These are phyloP conservation scores for Fusarium circinatum DNA, from an alignment of 2,329 filamentous ascomycete genomes.

Conservation along the genomic window DNA sequence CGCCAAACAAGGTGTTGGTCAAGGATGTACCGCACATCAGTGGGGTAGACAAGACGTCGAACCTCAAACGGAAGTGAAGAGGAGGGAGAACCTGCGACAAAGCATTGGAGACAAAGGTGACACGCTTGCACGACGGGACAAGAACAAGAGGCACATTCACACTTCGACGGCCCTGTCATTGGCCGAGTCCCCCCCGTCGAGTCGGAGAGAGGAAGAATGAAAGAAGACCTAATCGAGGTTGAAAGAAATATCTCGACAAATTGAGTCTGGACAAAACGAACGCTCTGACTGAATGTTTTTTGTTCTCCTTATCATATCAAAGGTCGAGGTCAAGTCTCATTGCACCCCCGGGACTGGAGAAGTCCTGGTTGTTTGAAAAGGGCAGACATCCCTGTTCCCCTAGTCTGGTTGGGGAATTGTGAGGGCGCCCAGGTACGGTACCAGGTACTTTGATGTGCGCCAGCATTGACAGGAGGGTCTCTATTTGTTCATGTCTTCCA, in stretches of 20 bases:
- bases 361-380: constrained; percentile 29
- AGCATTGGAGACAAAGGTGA: constrained; percentile 31
- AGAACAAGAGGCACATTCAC: constrained; percentile 15
- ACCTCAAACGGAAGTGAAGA: constrained; percentile 13
- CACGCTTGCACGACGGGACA: constrained; percentile 28
- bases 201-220: constrained; percentile 7
- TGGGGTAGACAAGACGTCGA: constrained; percentile 16
- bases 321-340: constrained; percentile 1
- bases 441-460: constrained; percentile 25
- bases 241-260: background rate
- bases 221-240: background rate
- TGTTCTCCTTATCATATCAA: constrained; percentile 6
- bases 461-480: constrained; percentile 20
- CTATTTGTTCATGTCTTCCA: constrained; percentile 8
- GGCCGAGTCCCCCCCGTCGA: constrained; percentile 19
- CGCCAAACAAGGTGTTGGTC: constrained; percentile 17
- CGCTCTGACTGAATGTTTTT: background rate
- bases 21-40: constrained; percentile 29
- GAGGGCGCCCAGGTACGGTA: constrained; percentile 24
- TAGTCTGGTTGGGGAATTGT: constrained; percentile 26
- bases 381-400: constrained; percentile 31
- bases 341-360: background rate
- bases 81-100: constrained; percentile 15
- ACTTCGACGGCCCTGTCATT: constrained; percentile 7
- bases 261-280: background rate